Evolutionary conservation across 768 basidiomycete genomes (phyloP).

Genomic region (Kwoniella bestiolae): DNA sequence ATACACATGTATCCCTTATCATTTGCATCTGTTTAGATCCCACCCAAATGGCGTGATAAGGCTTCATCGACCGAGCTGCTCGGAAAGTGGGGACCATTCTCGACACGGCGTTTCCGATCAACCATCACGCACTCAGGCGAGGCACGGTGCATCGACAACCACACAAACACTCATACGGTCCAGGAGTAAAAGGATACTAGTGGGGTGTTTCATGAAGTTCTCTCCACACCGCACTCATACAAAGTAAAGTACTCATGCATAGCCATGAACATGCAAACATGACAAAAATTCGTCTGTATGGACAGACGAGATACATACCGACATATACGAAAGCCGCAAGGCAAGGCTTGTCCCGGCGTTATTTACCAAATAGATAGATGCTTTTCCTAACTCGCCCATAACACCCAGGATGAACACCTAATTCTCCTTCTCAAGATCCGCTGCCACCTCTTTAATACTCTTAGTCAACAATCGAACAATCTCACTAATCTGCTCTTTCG

Average conservation of each 20-base stretch:
- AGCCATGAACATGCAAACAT: too few species aligned
- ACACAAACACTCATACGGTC: background rate
- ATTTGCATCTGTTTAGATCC: too few species aligned
- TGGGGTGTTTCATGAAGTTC: background rate
- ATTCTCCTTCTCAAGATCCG: background rate
- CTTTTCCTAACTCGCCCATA: too few species aligned
- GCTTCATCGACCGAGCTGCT: background rate
- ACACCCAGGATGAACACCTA: too few species aligned
- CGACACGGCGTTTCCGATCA: background rate
- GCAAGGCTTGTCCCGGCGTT: too few species aligned
- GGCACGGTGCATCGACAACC: background rate
- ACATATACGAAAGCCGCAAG: too few species aligned
- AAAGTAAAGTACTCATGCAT: too few species aligned
- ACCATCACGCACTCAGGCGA: background rate
- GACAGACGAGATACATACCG: too few species aligned
- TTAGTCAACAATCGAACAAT: constrained; percentile 23
- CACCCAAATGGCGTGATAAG: constrained; percentile 3
- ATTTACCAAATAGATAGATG: too few species aligned
- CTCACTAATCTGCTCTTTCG: constrained; percentile 26
- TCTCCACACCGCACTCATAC: background rate
- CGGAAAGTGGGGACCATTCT: background rate
- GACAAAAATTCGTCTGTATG: too few species aligned
- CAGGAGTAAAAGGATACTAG: background rate
- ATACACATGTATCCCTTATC: too few species aligned
- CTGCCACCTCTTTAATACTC: constrained; percentile 20